phyloP scores from a whole-genome alignment of 2,329 filamentous ascomycete species.

The Talaromyces rugulosus region DNA sequence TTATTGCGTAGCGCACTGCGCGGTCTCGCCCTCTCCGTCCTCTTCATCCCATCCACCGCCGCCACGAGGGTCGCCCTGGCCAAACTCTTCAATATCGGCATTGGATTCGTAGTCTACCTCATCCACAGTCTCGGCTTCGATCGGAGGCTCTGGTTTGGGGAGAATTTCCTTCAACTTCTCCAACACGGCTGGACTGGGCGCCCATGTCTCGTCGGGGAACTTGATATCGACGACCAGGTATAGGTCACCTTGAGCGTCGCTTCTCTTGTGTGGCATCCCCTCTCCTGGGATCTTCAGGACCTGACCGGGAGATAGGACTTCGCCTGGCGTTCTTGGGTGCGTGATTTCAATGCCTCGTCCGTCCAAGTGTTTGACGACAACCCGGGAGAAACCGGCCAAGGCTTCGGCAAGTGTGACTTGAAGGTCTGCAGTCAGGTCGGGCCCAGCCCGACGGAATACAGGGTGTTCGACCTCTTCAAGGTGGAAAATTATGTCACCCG shows the following conservation, averaged over 20 bases:
- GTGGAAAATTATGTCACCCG: conserved; percentile 90
- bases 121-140: conserved; percentile 71
- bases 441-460: conserved; percentile 73
- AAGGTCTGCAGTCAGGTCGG: conserved; percentile 78
- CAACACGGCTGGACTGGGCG: conserved; percentile 66
- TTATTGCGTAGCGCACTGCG: conserved; percentile 49
- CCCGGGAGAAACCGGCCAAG: conserved; percentile 81
- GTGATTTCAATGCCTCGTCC: conserved; percentile 81
- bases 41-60: conserved; percentile 48
- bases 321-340: conserved; percentile 70
- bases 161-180: conserved; percentile 70
- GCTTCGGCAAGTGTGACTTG: conserved; percentile 79
- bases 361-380: conserved; percentile 88
- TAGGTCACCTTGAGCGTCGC: conserved; percentile 77
- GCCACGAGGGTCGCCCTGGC: conserved; percentile 39
- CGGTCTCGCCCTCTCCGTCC: conserved; percentile 41
- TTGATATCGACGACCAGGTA: conserved; percentile 81
- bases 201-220: conserved; percentile 85
- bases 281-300: conserved; percentile 81
- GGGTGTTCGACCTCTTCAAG: conserved; percentile 78
- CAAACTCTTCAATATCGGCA: conserved; percentile 71
- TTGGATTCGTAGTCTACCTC: conserved; percentile 85
- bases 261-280: conserved; percentile 90
- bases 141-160: conserved; percentile 57
- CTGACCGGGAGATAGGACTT: conserved; percentile 77